A percentile compares a stretch with the other conserved stretches of the same genome.
These are phyloP conservation scores for Friedmanniomyces endolithicus DNA, from an alignment of 495 filamentous ascomycete genomes.

Conservation along the genomic window DNA sequence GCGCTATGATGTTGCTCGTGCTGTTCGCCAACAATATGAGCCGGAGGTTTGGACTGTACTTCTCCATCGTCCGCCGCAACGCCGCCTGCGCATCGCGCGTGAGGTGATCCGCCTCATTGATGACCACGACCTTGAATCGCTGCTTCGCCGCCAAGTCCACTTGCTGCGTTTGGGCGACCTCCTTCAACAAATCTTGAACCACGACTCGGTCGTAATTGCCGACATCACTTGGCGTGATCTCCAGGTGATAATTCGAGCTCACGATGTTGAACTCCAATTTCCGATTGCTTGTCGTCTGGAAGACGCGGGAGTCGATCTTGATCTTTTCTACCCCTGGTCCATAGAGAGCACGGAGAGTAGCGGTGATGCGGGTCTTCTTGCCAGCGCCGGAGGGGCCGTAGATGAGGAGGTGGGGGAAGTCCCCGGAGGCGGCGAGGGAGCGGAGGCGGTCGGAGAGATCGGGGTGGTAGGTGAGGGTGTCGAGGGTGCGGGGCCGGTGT, in stretches of 20 bases:
- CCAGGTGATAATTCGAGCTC: conserved; percentile 86
- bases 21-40: conserved; percentile 87
- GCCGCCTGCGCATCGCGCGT: conserved; percentile 92
- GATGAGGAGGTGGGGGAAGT: conserved; percentile 93
- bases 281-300: conserved; percentile 80
- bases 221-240: conserved; percentile 97
- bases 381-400: conserved; percentile 94
- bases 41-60: conserved; percentile 88
- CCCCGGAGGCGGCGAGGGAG: conserved; percentile 84
- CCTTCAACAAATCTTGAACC: conserved; percentile 87
- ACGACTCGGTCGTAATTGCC: conserved; percentile 93
- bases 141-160: conserved; percentile 82
- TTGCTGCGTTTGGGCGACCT: conserved; percentile 96
- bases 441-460: conserved; percentile 79
- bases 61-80: conserved; percentile 93
- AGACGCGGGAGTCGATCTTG: conserved; percentile 57
- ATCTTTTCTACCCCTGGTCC: conserved; percentile 30
- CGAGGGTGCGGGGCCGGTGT: conserved; percentile 77
- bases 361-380: conserved; percentile 93
- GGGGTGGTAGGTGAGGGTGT: conserved; percentile 74
- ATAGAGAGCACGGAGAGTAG: conserved; percentile 42
- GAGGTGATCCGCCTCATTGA: conserved; percentile 97
- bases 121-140: conserved; percentile 94
- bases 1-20: conserved; percentile 94
- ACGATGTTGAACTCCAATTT: conserved; percentile 99